Conservation (phyloP, 257 asterid genomes). For the Solanum neorickii region DNA sequence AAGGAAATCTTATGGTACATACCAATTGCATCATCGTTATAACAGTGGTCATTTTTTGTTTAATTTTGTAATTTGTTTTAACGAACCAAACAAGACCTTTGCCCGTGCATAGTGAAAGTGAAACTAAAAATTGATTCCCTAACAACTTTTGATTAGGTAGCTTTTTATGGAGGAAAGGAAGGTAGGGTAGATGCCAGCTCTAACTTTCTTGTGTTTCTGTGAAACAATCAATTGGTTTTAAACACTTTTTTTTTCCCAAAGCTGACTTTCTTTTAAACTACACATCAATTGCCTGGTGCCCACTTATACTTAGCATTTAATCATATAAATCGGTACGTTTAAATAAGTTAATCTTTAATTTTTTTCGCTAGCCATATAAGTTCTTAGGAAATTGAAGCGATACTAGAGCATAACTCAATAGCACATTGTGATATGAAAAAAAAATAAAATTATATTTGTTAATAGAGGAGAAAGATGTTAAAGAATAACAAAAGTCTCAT, state of each 20-base stretch:
- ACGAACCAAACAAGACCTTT: neutral
- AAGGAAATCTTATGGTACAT: neutral
- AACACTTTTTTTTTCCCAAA: neutral
- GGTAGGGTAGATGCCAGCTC: neutral
- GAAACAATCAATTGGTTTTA: neutral
- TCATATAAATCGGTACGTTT: neutral
- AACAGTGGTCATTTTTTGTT: neutral
- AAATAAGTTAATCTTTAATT: neutral
- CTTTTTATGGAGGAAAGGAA: neutral
- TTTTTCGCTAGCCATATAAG: neutral
- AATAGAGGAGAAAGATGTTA: neutral
- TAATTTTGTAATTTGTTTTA: neutral
- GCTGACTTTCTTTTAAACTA: neutral
- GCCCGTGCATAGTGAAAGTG: constrained; percentile 2
- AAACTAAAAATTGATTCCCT: neutral
- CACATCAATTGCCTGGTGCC: neutral
- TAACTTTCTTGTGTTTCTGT: neutral
- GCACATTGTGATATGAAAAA: neutral
- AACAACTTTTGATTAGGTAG: neutral
- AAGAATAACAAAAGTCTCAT: no score
- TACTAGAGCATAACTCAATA: neutral
- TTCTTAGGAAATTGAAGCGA: neutral
- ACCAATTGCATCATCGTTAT: neutral
- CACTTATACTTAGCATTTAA: neutral
- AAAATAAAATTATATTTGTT: neutral